Base-by-base conservation (phyloP, 1,284 basidiomycete species). In the Violaceomyces palustris region DNA sequence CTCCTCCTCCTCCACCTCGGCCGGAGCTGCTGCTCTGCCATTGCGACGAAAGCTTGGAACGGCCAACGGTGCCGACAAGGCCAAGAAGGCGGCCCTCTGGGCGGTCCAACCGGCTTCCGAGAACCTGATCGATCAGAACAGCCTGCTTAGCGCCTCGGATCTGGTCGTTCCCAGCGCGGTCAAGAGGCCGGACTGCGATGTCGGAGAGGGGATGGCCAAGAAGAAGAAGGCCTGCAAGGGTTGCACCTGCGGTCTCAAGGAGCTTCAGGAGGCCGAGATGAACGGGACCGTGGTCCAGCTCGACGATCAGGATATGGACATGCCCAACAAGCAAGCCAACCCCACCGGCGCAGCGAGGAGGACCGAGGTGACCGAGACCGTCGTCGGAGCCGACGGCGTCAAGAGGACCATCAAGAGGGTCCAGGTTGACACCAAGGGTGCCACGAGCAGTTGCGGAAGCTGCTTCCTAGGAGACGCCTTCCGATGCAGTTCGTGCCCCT, bases 381-480 rank as follows among this genome's bases (percentile, higher is more conserved):
- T 73, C 22, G 54, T 61, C n/a, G 69, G 67, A 9, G 50, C 53
- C 21, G 64, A 72, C 29, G 70, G 70, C 26, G 50, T 61, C 29
- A 58, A 56, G 26, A 62, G 63, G 42, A 66, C 59, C 19, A 64
- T 73, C 52, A 72, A 70, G 55, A 46, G 64, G 6, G 58, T 72
- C 33, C 64, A 67, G 41, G 70, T 73, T 27, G 70, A 73, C 27
- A 73, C 70, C 19, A 64, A 64, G 37, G 70, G 70, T 30, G 69
- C 69, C 0, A 97, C 91, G 36, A 91, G 87, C 72, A 91, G 88
- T 67, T 98, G 93, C 77, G 92, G 91, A n/a, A 94, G 81, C 75
- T 99, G 93, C 78, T 97, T 90, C 79, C 78, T 98, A 39, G 94
- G 93, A 9, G 93, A 99, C 75, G 94, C 93, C 1, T 99, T 99